These are phyloP conservation scores for Stephania japonica DNA, from an alignment of 164 flowering plant species.

Conservation along the genomic window DNA sequence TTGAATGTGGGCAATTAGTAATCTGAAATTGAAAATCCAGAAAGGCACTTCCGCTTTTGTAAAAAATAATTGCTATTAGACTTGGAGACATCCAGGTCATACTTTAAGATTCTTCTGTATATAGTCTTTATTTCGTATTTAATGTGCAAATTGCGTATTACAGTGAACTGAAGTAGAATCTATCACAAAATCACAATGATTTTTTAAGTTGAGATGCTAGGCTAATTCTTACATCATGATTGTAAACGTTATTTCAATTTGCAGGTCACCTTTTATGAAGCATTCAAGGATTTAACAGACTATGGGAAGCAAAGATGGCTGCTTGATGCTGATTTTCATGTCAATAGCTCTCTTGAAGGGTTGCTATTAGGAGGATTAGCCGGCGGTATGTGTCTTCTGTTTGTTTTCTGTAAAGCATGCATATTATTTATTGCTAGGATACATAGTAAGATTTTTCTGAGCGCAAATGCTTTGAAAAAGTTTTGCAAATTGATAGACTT, in stretches of 20 bases:
- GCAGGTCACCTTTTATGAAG: slow-evolving; percentile 87
- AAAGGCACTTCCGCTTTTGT: not conserved
- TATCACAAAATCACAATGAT: not conserved
- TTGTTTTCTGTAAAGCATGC: not conserved
- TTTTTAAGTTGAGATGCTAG: not conserved
- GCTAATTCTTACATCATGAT: not conserved
- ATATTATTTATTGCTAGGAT: not conserved
- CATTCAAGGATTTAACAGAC: slow-evolving; percentile 55
- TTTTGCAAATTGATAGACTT: not conserved
- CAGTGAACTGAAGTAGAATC: not conserved
- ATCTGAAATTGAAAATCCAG: not conserved
- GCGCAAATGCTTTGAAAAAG: not conserved
- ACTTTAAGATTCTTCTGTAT: not conserved
- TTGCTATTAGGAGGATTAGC: slow-evolving; percentile 84
- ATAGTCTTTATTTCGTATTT: not conserved
- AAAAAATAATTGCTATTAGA: not conserved
- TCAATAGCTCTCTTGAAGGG: slow-evolving; percentile 62
- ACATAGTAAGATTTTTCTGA: not conserved
- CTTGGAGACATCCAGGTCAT: not conserved
- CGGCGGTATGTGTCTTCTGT: slow-evolving; percentile 57
- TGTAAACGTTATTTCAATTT: slow-evolving; percentile 1
- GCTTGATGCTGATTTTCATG: slow-evolving; percentile 24
- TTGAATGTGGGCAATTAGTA: not conserved
- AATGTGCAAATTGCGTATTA: not conserved
- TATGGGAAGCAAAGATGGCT: slow-evolving; percentile 53